Conservation (phyloP, 176 grass and related monocot genomes). For the Cocos nucifera region DNA sequence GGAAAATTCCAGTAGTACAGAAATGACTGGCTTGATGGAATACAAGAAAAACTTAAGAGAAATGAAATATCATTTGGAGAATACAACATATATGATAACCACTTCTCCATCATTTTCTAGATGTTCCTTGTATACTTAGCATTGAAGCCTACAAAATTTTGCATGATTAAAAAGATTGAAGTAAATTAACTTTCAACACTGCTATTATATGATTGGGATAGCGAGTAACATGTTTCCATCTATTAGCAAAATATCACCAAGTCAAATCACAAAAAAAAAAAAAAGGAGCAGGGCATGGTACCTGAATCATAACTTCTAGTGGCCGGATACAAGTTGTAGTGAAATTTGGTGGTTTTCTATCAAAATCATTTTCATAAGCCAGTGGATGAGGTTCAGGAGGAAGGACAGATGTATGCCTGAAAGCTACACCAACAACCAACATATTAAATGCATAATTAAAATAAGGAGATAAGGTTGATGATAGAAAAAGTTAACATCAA, state of each 20-base stretch:
- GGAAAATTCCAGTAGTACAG: background rate
- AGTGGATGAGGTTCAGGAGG: conserved; percentile 88
- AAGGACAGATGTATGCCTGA: conserved; percentile 84
- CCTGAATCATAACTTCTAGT: conserved; percentile 87
- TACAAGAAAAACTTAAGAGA: background rate
- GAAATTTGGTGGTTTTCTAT: conserved; percentile 39
- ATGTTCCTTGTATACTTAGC: no score
- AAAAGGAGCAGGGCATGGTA: conserved; percentile 11
- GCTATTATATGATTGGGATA: no score
- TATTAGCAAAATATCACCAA: no score
- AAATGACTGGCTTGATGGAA: background rate
- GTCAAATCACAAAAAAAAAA: conserved; percentile 3
- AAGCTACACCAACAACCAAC: conserved; percentile 26
- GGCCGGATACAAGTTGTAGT: conserved; percentile 55
- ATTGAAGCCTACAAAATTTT: no score
- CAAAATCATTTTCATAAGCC: conserved; percentile 50
- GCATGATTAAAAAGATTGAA: no score
- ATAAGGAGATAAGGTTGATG: no score
- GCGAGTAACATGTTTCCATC: no score
- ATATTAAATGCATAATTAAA: conserved; percentile 16
- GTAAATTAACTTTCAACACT: no score
- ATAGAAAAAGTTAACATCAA: no score
- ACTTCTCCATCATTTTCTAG: no score
- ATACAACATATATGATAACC: no score
- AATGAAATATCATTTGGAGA: no score